Conservation (phyloP, 2,329 filamentous ascomycete species). For the Periconia macrospinosa region DNA sequence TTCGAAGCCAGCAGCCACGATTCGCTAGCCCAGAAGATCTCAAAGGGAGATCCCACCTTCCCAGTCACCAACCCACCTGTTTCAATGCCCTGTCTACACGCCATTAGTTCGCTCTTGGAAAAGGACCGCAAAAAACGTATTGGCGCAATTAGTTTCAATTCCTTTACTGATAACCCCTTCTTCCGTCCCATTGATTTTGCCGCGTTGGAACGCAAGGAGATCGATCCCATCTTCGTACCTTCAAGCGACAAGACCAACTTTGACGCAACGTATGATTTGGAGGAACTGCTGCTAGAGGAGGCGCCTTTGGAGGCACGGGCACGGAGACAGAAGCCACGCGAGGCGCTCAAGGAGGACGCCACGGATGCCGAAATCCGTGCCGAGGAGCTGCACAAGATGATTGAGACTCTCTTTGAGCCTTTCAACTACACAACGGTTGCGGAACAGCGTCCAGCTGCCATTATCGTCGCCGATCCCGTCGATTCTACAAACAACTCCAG, state of each 20-base stretch:
- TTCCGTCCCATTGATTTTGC: slow-evolving; percentile 85
- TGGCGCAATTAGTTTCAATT: slow-evolving; percentile 78
- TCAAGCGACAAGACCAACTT: slow-evolving; percentile 99
- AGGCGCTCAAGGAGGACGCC: slow-evolving; percentile 89
- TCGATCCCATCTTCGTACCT: slow-evolving; percentile 88
- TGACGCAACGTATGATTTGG: slow-evolving; percentile 95
- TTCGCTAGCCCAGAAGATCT: slow-evolving; percentile 76
- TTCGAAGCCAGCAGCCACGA: slow-evolving; percentile 90
- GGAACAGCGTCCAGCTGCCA: slow-evolving; percentile 63
- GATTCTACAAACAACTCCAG: slow-evolving; percentile 34
- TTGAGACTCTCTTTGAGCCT: slow-evolving; percentile 89
- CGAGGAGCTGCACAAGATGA: slow-evolving; percentile 90
- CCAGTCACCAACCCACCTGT: slow-evolving; percentile 93
- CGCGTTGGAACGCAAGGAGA: slow-evolving; percentile 79
- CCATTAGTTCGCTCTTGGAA: slow-evolving; percentile 81
- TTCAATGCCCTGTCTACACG: slow-evolving; percentile 82
- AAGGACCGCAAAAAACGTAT: slow-evolving; percentile 79
- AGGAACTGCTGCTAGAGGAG: slow-evolving; percentile 91
- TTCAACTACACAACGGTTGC: slow-evolving; percentile 91
- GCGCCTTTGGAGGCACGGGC: slow-evolving; percentile 91
- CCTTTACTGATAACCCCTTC: slow-evolving; percentile 86
- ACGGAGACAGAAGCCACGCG: slow-evolving; percentile 88
- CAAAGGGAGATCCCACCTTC: slow-evolving; percentile 79
- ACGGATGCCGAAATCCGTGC: slow-evolving; percentile 93
- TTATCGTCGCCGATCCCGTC: slow-evolving; percentile 30